Conservation (phyloP, 805 yeast species). For the Ogataea haglerorum region DNA sequence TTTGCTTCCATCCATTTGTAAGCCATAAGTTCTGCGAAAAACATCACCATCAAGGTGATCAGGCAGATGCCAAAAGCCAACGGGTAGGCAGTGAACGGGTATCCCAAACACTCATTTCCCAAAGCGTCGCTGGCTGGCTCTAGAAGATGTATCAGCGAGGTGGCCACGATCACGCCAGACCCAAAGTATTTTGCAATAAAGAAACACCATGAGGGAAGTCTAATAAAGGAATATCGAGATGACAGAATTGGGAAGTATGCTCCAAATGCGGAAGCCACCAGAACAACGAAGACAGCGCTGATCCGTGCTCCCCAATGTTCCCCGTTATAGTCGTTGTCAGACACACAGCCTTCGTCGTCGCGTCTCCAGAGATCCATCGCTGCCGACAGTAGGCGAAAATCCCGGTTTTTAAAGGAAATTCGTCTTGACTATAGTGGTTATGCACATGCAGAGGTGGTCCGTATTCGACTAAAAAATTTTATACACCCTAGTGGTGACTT, state of each 20-base stretch:
- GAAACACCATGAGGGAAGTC: constrained; percentile 60
- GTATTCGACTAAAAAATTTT: constrained; percentile 1
- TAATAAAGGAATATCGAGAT: constrained; percentile 53
- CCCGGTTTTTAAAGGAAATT: neutral
- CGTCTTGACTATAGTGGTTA: constrained; percentile 14
- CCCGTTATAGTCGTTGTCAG: constrained; percentile 22
- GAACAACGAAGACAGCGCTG: constrained; percentile 59
- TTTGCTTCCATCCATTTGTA: constrained; percentile 41
- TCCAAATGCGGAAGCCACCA: constrained; percentile 56
- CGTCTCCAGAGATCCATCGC: constrained; percentile 4
- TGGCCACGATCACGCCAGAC: constrained; percentile 79
- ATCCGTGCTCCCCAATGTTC: constrained; percentile 46
- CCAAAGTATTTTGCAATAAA: constrained; percentile 74
- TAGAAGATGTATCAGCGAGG: constrained; percentile 73
- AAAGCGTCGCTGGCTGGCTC: constrained; percentile 65
- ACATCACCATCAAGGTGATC: constrained; percentile 49
- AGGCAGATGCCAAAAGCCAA: constrained; percentile 53
- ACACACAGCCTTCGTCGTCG: constrained; percentile 22
- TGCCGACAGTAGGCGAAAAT: neutral
- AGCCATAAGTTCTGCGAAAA: constrained; percentile 49
- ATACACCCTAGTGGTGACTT: constrained; percentile 6
- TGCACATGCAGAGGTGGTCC: neutral
- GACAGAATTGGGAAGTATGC: constrained; percentile 61
- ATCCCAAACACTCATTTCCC: constrained; percentile 57
- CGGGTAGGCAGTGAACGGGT: constrained; percentile 50